A percentile compares a stretch with the other conserved stretches of the same genome.
phyloP scores from a whole-genome alignment of 441 rosid genomes.

The Erodium texanum region DNA sequence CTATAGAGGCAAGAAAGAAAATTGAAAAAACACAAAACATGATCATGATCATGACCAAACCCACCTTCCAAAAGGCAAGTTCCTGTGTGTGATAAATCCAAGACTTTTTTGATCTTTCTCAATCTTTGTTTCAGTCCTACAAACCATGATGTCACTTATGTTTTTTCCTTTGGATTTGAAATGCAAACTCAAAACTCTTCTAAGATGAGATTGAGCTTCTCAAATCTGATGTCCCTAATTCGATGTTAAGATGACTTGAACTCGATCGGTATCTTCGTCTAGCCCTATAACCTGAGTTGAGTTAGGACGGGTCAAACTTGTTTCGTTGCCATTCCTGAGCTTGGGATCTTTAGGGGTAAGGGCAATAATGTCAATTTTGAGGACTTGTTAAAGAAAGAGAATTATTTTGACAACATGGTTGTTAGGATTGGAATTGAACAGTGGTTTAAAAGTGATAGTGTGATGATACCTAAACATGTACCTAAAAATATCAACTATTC shows the following conservation, averaged over 20 bases:
- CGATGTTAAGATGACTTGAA: no score
- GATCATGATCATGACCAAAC: not conserved
- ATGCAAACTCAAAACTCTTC: not conserved
- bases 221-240: no score
- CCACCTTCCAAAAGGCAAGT: slow-evolving; percentile 1
- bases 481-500: not conserved
- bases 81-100: not conserved
- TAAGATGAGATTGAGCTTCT: not conserved
- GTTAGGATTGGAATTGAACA: not conserved
- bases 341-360: no score
- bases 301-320: no score
- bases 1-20: not conserved
- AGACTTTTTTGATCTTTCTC: not conserved
- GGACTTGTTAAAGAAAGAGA: not conserved
- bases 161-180: not conserved
- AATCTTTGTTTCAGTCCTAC: not conserved
- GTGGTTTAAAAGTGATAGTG: not conserved
- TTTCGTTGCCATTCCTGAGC: no score
- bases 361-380: not conserved
- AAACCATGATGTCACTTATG: not conserved
- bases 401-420: not conserved
- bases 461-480: not conserved
- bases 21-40: not conserved
- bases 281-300: no score
- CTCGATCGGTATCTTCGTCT: no score